These are phyloP conservation scores for Aspergillus sp. DNA, from an alignment of 2,329 filamentous ascomycete species.

Conservation along the genomic window DNA sequence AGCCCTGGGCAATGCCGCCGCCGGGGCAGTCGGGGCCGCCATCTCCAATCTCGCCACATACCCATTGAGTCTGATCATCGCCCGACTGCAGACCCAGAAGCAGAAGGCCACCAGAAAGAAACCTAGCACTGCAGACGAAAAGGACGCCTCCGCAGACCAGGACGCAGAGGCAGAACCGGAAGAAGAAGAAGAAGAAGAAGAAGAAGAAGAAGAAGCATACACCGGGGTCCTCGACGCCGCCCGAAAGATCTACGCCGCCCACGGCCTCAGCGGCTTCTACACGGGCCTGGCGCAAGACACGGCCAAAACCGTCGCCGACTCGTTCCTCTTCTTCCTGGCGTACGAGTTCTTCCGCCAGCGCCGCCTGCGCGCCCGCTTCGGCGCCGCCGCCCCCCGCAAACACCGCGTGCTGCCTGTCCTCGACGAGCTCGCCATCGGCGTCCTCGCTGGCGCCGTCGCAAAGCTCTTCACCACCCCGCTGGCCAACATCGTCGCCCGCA, in stretches of 20 bases:
- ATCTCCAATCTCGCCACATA: constrained; percentile 77
- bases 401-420: constrained; percentile 54
- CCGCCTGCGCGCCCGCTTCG: constrained; percentile 42
- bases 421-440: constrained; percentile 72
- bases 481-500: constrained; percentile 76
- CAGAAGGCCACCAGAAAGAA: constrained; percentile 44
- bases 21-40: constrained; percentile 74
- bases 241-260: constrained; percentile 65
- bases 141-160: constrained; percentile 49
- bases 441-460: constrained; percentile 69
- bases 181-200: constrained; percentile 51
- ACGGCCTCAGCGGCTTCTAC: constrained; percentile 76
- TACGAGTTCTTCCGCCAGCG: constrained; percentile 60
- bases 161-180: constrained; percentile 44
- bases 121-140: neutral
- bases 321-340: constrained; percentile 82
- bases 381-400: constrained; percentile 18
- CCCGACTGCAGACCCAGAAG: constrained; percentile 73
- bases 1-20: constrained; percentile 77
- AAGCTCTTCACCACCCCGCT: constrained; percentile 77
- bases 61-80: constrained; percentile 78
- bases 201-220: constrained; percentile 52
- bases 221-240: constrained; percentile 67
- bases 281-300: constrained; percentile 63
- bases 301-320: constrained; percentile 68